These are phyloP conservation scores for Phialophora verrucosa DNA, from an alignment of 2,329 filamentous ascomycete genomes.

Conservation along the genomic window DNA sequence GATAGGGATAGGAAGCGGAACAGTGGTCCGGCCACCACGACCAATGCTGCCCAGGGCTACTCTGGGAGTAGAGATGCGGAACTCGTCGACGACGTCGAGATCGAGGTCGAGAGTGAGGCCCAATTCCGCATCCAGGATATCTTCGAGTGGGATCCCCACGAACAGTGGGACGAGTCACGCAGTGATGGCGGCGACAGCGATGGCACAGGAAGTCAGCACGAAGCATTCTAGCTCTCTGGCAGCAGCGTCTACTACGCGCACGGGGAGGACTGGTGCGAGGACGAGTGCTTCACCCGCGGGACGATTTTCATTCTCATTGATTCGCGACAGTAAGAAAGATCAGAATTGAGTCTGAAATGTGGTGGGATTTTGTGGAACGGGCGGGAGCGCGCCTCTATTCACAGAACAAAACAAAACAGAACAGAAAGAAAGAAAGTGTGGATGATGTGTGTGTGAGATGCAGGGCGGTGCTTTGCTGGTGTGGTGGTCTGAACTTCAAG, in stretches of 20 bases:
- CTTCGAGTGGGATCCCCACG: slow-evolving; percentile 33
- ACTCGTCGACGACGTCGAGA: not conserved
- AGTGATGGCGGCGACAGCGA: slow-evolving; percentile 18
- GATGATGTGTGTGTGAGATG: not conserved
- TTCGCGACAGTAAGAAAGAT: no score
- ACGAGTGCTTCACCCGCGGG: not conserved
- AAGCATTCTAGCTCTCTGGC: slow-evolving; percentile 21
- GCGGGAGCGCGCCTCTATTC: no score
- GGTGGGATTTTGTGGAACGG: not conserved
- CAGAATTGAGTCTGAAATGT: no score
- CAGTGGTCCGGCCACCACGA: no score
- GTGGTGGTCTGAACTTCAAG: not conserved
- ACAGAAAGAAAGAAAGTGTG: not conserved
- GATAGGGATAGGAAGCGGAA: no score
- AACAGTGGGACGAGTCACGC: slow-evolving; percentile 26
- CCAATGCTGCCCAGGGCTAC: no score
- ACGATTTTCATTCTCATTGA: no score
- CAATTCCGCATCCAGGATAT: slow-evolving; percentile 32
- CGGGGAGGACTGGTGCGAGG: not conserved
- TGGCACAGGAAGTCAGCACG: slow-evolving; percentile 23
- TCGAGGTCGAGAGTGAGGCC: slow-evolving; percentile 20
- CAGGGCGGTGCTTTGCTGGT: not conserved
- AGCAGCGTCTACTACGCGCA: not conserved
- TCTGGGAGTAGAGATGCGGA: not conserved
- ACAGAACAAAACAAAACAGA: not conserved